phyloP scores from a whole-genome alignment of 352 stramenopile species.

The Globisporangium nunn region DNA sequence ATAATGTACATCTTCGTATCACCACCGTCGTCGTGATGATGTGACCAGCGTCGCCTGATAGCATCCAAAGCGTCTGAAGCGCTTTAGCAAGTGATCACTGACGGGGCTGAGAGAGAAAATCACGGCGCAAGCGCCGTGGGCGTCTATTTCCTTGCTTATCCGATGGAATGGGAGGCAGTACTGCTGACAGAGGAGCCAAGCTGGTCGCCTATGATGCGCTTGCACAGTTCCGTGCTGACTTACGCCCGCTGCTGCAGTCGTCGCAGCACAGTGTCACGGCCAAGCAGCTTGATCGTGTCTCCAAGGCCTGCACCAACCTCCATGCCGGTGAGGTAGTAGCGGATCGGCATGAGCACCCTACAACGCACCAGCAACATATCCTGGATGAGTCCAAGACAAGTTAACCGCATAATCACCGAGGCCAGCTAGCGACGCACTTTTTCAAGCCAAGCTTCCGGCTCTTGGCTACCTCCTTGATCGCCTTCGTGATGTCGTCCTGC shows the following conservation, averaged over 20 bases:
- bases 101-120: background rate
- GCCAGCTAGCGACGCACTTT: constrained; percentile 33
- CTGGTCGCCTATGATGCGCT: background rate
- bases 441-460: constrained; percentile 73
- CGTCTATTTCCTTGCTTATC: background rate
- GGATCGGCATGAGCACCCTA: constrained; percentile 84
- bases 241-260: constrained; percentile 25
- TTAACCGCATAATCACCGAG: background rate
- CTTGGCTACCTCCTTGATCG: constrained; percentile 73
- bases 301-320: constrained; percentile 76
- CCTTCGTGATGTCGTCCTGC: constrained; percentile 70
- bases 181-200: background rate
- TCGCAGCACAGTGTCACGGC: constrained; percentile 44
- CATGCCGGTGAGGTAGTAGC: constrained; percentile 84
- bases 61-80: too few relatives aligned
- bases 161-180: background rate
- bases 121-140: background rate
- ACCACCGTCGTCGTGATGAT: background rate
- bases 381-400: background rate
- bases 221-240: background rate
- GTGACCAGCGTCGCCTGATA: background rate
- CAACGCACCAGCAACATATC: constrained; percentile 4
- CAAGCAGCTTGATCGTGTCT: constrained; percentile 77
- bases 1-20: constrained; percentile 13
- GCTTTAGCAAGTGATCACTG: background rate